Percentiles rank a stretch among this genome's conserved stretches.
These are phyloP conservation scores for Calonectria naviculata DNA, from an alignment of 2,329 filamentous ascomycete species.

Conservation along the genomic window DNA sequence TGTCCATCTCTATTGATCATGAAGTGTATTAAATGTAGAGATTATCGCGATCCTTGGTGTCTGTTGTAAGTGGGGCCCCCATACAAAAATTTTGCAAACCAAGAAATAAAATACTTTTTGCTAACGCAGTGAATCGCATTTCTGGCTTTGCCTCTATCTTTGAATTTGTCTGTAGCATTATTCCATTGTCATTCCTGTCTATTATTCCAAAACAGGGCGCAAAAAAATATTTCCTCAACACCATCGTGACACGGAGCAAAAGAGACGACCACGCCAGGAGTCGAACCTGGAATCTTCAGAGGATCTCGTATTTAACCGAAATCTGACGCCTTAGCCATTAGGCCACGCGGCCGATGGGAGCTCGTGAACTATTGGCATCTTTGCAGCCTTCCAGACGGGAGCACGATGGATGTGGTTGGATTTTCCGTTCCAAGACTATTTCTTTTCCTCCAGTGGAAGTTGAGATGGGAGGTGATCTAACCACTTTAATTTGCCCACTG, in stretches of 20 bases:
- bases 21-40: too few relatives aligned
- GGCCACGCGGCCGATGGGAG: slow-evolving; percentile 45
- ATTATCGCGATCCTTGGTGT: too few relatives aligned
- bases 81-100: too few relatives aligned
- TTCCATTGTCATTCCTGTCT: too few relatives aligned
- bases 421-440: too few relatives aligned
- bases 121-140: too few relatives aligned
- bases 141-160: too few relatives aligned
- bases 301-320: slow-evolving; percentile 46
- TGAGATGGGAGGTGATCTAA: neutral
- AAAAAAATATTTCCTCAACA: neutral
- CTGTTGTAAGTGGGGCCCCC: too few relatives aligned
- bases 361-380: neutral
- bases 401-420: neutral
- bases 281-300: slow-evolving; percentile 6
- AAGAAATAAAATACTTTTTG: too few relatives aligned
- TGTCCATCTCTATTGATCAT: neutral
- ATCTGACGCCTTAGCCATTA: slow-evolving; percentile 51
- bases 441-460: neutral
- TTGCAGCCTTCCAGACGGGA: neutral
- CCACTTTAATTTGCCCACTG: neutral
- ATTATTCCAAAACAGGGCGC: neutral
- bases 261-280: slow-evolving; percentile 1
- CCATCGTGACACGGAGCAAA: neutral
- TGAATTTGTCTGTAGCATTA: too few relatives aligned